These are phyloP conservation scores for Wickerhamiella musiphila DNA, from an alignment of 805 yeast genomes.

Conservation along the genomic window DNA sequence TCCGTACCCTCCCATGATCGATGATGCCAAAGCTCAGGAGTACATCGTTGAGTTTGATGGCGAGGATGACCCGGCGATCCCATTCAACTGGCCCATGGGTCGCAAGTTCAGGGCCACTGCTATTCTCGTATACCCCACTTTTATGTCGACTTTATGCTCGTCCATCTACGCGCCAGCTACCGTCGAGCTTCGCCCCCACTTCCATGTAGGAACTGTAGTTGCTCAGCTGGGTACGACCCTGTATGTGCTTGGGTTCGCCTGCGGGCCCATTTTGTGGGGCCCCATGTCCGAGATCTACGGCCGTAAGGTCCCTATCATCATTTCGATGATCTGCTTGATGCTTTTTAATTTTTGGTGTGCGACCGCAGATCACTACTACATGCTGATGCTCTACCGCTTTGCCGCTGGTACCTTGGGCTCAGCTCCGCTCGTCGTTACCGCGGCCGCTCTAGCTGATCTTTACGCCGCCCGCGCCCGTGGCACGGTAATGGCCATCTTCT, in stretches of 20 bases:
- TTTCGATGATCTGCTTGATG: slow-evolving; percentile 26
- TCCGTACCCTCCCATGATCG: slow-evolving; percentile 3
- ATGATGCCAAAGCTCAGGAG: slow-evolving; percentile 3
- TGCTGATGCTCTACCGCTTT: slow-evolving; percentile 49
- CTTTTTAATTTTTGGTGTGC: slow-evolving; percentile 15
- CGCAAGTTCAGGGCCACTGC: slow-evolving; percentile 1
- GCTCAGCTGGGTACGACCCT: slow-evolving; percentile 61
- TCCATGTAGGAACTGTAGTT: slow-evolving; percentile 44
- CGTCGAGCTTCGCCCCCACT: slow-evolving; percentile 29
- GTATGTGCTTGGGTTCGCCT: slow-evolving; percentile 77
- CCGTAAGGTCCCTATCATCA: slow-evolving; percentile 38
- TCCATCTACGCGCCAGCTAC: slow-evolving; percentile 41
- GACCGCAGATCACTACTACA: slow-evolving; percentile 10
- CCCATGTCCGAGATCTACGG: slow-evolving; percentile 73
- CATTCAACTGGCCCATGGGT: slow-evolving; percentile 33
- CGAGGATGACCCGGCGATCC: slow-evolving; percentile 33
- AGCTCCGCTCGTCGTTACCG: slow-evolving; percentile 28
- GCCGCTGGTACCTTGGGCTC: slow-evolving; percentile 72
- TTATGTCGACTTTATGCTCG: slow-evolving; percentile 38
- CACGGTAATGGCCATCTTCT: slow-evolving; percentile 9
- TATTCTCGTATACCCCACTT: slow-evolving; percentile 44
- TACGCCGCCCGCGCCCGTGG: slow-evolving; percentile 9
- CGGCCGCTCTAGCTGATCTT: slow-evolving; percentile 14
- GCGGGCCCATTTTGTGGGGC: slow-evolving; percentile 83
- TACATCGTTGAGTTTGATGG: slow-evolving; percentile 12